Conservation (phyloP, 345 rosid species). For the Citrus sinensis region DNA sequence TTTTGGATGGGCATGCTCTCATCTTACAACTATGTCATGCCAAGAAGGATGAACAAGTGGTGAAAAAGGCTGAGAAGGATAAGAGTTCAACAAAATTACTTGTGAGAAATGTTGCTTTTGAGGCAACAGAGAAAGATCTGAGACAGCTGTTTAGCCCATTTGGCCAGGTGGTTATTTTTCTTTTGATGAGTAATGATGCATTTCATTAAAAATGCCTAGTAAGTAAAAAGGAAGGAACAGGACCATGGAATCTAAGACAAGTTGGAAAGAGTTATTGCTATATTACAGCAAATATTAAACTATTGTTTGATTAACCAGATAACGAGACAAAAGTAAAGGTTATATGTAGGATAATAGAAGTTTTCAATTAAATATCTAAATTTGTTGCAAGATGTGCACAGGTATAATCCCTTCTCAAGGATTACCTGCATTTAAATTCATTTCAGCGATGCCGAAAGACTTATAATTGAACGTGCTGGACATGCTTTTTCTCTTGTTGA, state of each 20-base stretch:
- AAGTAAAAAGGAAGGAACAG: no score
- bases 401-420: not conserved
- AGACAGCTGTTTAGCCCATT: conserved; percentile 88
- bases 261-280: no score
- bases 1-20: conserved; percentile 93
- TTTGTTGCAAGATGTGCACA: not conserved
- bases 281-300: no score
- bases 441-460: not conserved
- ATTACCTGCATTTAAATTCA: not conserved
- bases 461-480: not conserved
- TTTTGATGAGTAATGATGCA: not conserved
- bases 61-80: conserved; percentile 55
- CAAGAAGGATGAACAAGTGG: conserved; percentile 57
- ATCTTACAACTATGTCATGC: conserved; percentile 73
- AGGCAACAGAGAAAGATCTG: conserved; percentile 89
- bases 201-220: not conserved
- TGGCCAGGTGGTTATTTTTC: conserved; percentile 64
- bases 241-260: no score
- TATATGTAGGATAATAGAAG: not conserved
- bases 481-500: not conserved
- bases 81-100: conserved; percentile 73
- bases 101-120: conserved; percentile 88
- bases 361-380: not conserved
- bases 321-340: no score
- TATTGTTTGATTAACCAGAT: no score